Evolutionary conservation across 192 early-diverging fungal species (phyloP).

Genomic region (Kickxella alabastrina): DNA sequence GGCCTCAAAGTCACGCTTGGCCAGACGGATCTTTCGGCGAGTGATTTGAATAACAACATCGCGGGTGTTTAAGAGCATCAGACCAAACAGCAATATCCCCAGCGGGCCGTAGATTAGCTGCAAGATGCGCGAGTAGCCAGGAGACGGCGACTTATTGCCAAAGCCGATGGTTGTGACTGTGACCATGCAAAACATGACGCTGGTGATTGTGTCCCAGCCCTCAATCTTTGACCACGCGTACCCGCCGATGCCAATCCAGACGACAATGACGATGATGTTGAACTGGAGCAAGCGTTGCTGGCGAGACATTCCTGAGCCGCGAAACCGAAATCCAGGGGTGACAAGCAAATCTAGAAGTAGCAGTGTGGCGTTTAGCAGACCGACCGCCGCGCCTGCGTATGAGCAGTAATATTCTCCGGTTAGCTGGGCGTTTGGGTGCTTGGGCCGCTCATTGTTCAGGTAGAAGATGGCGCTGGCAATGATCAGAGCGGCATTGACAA

Average conservation of each 20-base stretch:
- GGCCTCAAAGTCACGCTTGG: conserved; percentile 30
- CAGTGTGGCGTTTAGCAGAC: conserved; percentile 36
- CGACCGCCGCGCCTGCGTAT: conserved; percentile 43
- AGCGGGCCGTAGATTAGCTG: conserved; percentile 44
- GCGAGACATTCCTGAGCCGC: conserved; percentile 51
- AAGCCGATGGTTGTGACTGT: conserved; percentile 49
- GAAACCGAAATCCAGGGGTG: conserved; percentile 50
- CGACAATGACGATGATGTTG: conserved; percentile 46
- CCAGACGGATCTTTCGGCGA: conserved; percentile 19
- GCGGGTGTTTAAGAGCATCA: conserved; percentile 49
- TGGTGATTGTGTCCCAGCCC: conserved; percentile 39
- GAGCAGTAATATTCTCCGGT: conserved; percentile 50
- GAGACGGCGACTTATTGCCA: conserved; percentile 40
- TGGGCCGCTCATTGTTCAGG: conserved; percentile 30
- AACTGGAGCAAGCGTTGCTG: conserved; percentile 50
- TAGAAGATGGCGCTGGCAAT: conserved; percentile 46
- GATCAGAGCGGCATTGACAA: conserved; percentile 38
- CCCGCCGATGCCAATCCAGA: conserved; percentile 53
- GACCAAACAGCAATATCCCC: conserved; percentile 50
- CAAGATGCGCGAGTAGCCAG: conserved; percentile 33
- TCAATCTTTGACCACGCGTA: conserved; percentile 50
- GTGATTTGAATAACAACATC: conserved; percentile 48
- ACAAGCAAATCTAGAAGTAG: conserved; percentile 36
- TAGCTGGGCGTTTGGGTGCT: conserved; percentile 35
- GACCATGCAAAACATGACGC: conserved; percentile 51